Evolutionary conservation across 148 eudicot genomes (phyloP), one percentile per base, ranked within the genome.

Genomic region (Rhododendron henanense): DNA sequence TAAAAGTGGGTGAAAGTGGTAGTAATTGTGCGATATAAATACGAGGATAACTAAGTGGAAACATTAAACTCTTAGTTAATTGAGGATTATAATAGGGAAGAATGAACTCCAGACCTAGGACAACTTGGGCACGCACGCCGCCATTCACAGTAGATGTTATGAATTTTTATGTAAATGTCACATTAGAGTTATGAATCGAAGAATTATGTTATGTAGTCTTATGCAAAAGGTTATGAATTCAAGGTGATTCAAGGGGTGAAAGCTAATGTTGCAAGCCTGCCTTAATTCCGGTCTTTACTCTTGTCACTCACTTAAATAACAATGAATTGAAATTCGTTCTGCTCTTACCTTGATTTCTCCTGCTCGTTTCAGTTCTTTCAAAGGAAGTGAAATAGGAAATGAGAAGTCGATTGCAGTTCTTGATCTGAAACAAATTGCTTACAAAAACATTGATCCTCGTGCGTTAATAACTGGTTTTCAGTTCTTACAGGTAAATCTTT

Each of bases 381-480:
- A 83, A 79, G 93, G 87, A 71, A 83, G 84, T 55, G 94, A 91
- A 85, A 83, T 88, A 41, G 94, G 93, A 86, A 92, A 90, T 41
- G 94, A 92, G 79, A 91, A 92, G 90, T 81, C 91, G 88, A 84
- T 91, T 82, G 91, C 82, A 67, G 39, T 92, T 88, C 83, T 92
- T 76, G 94, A 93, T 88, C 90, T 93, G 78, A 86, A 90, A 77
- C 83, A 90, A 31, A 53, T 93, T 25, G 14, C 88, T 28, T 93
- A 90, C 83, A 93, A 88, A 83, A 93, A 93, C 57, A 59, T 93
- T 23, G 94, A 93, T 90, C 83, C 91, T 73, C 94, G 93, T 75
- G 94, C 78, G 28, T 77, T 93, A 23, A 93, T 93, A 65, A 91
- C 89, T 53, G 93, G 94, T 28, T 93, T 93, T 90, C 94, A 93